Evolutionary conservation across 2,329 filamentous ascomycete genomes (phyloP).

Genomic region (Fusarium protoensiforme): DNA sequence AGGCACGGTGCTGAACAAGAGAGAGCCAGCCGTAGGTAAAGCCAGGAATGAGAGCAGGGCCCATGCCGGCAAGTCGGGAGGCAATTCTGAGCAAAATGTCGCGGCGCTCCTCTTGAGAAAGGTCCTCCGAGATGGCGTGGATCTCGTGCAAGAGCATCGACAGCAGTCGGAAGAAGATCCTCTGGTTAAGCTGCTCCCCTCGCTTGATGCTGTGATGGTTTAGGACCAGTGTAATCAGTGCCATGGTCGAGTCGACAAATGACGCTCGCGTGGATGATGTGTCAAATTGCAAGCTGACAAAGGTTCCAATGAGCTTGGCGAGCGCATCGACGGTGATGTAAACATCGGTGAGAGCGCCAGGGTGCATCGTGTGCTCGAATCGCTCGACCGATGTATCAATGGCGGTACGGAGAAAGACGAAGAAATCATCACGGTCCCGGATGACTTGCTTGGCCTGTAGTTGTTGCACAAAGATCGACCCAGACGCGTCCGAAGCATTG

Average conservation of each 20-base stretch:
- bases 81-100: slow-evolving; percentile 80
- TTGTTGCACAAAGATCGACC: slow-evolving; percentile 84
- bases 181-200: slow-evolving; percentile 84
- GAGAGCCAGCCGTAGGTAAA: slow-evolving; percentile 89
- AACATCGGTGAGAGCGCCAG: slow-evolving; percentile 67
- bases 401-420: slow-evolving; percentile 81
- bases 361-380: slow-evolving; percentile 77
- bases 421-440: slow-evolving; percentile 78
- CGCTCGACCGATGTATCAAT: slow-evolving; percentile 82
- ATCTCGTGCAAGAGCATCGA: slow-evolving; percentile 85
- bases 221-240: slow-evolving; percentile 82
- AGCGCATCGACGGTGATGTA: slow-evolving; percentile 80
- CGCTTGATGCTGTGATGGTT: slow-evolving; percentile 87
- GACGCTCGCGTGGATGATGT: slow-evolving; percentile 71
- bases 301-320: slow-evolving; percentile 79
- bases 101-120: slow-evolving; percentile 70
- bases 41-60: slow-evolving; percentile 80
- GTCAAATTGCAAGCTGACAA: slow-evolving; percentile 78
- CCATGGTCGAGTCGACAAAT: slow-evolving; percentile 82
- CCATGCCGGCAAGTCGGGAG: slow-evolving; percentile 75
- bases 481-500: slow-evolving; percentile 78
- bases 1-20: slow-evolving; percentile 84
- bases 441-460: slow-evolving; percentile 80
- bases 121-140: slow-evolving; percentile 65
- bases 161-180: slow-evolving; percentile 91